Base-by-base conservation (phyloP, 2,329 filamentous ascomycete species). In the Trichoderma sp. region DNA sequence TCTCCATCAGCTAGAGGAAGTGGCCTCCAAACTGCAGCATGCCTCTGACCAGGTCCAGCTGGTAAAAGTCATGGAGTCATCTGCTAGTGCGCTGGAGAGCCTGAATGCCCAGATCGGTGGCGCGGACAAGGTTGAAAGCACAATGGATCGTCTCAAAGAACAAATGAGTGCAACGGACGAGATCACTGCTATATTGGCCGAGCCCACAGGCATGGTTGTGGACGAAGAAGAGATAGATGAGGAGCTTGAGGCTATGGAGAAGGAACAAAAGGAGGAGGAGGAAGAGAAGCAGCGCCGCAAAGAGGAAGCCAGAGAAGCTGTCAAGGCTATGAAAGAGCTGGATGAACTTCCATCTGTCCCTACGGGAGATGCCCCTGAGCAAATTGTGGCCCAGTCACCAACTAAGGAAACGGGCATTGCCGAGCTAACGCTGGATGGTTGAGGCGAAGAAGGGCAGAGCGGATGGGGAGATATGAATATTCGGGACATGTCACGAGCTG, bases 211-310 rank as follows among this genome's bases (percentile, higher is more conserved):
- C 15, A 76, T 73, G 48, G 78, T 77, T 1, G 83, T 97, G 35
- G 92, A 97, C 76, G 94, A 97, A 75, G 84, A 76, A 22, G 94
- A 96, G 77, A 87, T 98, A 66, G 93, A 97, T 72, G 91, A 94
- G 69, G 94, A 97, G 80, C 84, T 98, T 56, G 90, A 91, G 72
- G 89, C 84, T 4, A 81, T 99, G 80, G 89, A 94, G 79, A 81
- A 76, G 37, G 83, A 87, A 71, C 86, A 88, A 72, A 79, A 75
- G 71, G 81, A 82, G 74, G 85, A 86, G 74, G 84, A 87, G 67
- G 81, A 83, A 68, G 80, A 81, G 78, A 42, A 83, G 86, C 70
- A 79, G 32, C 76, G 81, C 64, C 82, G 63, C 52, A 57, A 27
- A 7, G 63, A 65, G 17, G 63, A 48, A 29, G 63, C 37, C n/a